Evolutionary conservation across 2,329 filamentous ascomycete genomes (phyloP).

Genomic region (Capronia americana): DNA sequence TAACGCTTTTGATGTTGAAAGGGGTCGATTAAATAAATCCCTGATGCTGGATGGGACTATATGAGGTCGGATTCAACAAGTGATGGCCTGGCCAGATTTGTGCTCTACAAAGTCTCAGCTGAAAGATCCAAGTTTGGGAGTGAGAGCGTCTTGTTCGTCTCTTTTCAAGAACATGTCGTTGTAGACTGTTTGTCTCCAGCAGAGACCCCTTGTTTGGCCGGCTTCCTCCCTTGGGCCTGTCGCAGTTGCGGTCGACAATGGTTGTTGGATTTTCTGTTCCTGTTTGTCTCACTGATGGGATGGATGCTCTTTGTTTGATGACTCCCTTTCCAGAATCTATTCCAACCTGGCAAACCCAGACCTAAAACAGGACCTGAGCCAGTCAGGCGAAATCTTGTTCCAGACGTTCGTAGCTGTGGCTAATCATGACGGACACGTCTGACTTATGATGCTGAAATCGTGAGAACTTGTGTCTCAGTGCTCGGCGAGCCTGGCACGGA

Average conservation of each 20-base stretch:
- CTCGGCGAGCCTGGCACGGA: not conserved
- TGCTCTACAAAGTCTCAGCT: not conserved
- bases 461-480: not conserved
- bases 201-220: not conserved
- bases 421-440: not conserved
- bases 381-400: not conserved
- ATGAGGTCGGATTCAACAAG: not conserved
- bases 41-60: not conserved
- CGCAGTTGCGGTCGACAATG: not conserved
- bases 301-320: slow-evolving; percentile 9
- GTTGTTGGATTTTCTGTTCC: not conserved
- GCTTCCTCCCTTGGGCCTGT: not conserved
- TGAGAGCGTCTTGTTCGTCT: not conserved
- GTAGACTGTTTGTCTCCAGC: not conserved
- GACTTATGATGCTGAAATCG: not conserved
- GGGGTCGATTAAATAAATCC: no score
- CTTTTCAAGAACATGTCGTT: not conserved
- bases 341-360: not conserved
- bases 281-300: slow-evolving; percentile 12
- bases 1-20: not conserved
- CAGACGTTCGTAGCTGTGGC: not conserved
- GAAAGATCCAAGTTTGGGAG: not conserved
- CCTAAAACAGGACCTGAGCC: not conserved
- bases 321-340: not conserved
- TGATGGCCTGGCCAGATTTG: not conserved